These are phyloP conservation scores for Oryza brachyantha DNA, from an alignment of 176 grass and related monocot genomes.

Conservation along the genomic window DNA sequence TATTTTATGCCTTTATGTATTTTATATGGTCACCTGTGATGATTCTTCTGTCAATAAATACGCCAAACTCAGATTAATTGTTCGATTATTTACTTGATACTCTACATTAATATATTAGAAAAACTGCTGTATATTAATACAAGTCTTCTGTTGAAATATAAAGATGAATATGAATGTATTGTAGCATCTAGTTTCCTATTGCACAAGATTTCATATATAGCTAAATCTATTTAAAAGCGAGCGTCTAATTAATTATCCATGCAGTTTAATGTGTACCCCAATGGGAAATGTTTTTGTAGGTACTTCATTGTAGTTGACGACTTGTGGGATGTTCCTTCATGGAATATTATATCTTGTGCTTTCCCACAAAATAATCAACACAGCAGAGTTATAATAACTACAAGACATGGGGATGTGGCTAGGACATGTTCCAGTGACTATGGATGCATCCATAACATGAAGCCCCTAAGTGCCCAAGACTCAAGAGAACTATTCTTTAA, in stretches of 20 bases:
- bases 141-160: neutral
- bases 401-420: neutral
- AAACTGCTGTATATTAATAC: neutral
- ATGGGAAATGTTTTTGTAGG: neutral
- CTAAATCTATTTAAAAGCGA: neutral
- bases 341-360: neutral
- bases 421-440: neutral
- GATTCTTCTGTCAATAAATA: neutral
- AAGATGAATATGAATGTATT: neutral
- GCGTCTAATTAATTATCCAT: no score
- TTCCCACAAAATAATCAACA: neutral
- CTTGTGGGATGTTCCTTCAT: conserved; percentile 12
- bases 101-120: neutral
- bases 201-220: neutral
- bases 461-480: neutral
- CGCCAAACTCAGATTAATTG: neutral
- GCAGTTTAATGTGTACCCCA: neutral
- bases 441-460: neutral
- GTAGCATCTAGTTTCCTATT: neutral
- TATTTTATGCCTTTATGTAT: neutral
- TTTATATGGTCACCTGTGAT: neutral
- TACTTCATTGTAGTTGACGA: conserved; percentile 17
- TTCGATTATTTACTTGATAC: neutral
- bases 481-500: neutral
- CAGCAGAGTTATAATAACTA: conserved; percentile 1